phyloP scores from a whole-genome alignment of 345 rosid genomes.

The Balakata baccata region DNA sequence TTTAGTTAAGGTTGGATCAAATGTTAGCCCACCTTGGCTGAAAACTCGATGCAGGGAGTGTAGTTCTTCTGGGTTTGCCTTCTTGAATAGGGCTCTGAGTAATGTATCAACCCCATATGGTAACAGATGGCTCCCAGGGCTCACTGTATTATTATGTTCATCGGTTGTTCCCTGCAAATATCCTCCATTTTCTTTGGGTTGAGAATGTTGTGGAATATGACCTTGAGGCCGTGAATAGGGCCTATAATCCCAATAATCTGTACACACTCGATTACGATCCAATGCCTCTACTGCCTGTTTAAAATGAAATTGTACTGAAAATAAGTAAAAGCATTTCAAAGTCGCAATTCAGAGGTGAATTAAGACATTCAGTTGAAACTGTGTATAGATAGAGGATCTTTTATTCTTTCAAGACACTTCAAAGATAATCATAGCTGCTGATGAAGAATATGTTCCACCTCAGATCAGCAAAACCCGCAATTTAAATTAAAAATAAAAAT shows the following conservation, averaged over 20 bases:
- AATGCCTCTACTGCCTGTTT: conserved; percentile 82
- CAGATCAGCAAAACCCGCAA: not conserved
- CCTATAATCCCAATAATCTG: conserved; percentile 91
- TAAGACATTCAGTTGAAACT: not conserved
- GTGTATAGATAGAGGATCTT: not conserved
- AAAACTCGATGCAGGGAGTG: conserved; percentile 42
- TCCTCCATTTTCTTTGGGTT: conserved; percentile 24
- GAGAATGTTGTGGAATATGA: conserved; percentile 55
- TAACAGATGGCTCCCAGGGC: conserved; percentile 22
- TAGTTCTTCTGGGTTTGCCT: conserved; percentile 67
- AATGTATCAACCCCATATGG: conserved; percentile 38
- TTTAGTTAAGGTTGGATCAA: conserved; percentile 34
- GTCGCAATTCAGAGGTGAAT: not conserved
- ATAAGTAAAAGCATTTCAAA: not conserved
- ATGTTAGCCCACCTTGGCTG: conserved; percentile 32
- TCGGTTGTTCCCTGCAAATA: conserved; percentile 22
- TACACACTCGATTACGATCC: conserved; percentile 78
- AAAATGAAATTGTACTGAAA: not conserved
- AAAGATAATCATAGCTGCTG: not conserved
- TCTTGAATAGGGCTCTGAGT: conserved; percentile 59
- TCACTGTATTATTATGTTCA: conserved; percentile 23
- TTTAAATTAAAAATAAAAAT: not conserved
- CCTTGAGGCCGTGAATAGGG: conserved; percentile 82
- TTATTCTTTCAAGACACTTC: not conserved
- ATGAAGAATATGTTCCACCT: not conserved